Base-by-base conservation (phyloP, 1,139 yeast species). In the Scheffersomyces titani region DNA sequence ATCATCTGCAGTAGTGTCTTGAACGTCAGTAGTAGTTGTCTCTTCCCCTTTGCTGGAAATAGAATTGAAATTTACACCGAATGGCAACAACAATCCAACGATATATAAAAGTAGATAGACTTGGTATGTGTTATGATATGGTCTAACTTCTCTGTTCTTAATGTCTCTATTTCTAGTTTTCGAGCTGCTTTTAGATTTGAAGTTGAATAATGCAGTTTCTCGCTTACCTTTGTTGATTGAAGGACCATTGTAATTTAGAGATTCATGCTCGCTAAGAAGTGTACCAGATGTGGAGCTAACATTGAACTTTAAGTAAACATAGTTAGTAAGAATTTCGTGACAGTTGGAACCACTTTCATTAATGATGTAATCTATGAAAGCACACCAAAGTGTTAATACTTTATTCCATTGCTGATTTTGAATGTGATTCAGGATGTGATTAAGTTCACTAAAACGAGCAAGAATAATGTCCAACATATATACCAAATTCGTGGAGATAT, bases 321-420 rank as follows among this genome's bases (percentile, higher is more conserved):
- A 78, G 3, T 65, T 65, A 9, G 76, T 65, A 45, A 80, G 66
- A 16, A 75, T 71, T 57, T 79, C 83, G 60, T 78, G 78, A 48
- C 76, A 69, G 22, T 70, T 70, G 6, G 78, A 67, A 0, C 84
- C 84, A 44, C 76, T 61, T 64, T 80, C 84, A 47, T 69, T 68
- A 4, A 78, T 65, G 13, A 80, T 59, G 60, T 65, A 78, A 44
- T 74, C 73, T 3, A 79, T 52, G 0, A 77, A 65, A 1, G 65
- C 62, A 3, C 62, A 57, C 78, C 78, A 77, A 22, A 77, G 80
- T 5, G 57, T 53, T 46, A 76, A 60, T 0, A 68, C 61, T 50
- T 71, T 73, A 49, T 64, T 67, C 83, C 83, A 79, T 5, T 65
- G 64, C 50, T 69, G 70, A 59, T 75, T 75, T 54, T 72, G 77